These are phyloP conservation scores for Litchi chinensis DNA, from an alignment of 345 rosid species.

Conservation along the genomic window DNA sequence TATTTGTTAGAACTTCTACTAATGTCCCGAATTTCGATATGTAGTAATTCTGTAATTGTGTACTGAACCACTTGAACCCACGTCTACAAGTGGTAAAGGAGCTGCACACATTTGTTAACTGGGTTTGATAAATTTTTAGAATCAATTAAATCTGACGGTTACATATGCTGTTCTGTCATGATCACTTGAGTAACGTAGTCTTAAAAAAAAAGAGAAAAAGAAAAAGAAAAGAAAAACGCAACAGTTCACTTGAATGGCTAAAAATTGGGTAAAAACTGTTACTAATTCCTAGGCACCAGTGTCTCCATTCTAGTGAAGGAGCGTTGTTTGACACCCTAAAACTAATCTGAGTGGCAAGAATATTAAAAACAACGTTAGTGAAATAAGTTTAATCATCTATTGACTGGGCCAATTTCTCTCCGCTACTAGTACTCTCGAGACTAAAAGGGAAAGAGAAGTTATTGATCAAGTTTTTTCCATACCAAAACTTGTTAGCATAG, in stretches of 20 bases:
- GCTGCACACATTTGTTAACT: too few relatives aligned
- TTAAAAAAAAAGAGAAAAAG: too few relatives aligned
- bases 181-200: too few relatives aligned
- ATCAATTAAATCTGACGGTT: too few relatives aligned
- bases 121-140: too few relatives aligned
- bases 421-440: not conserved
- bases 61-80: too few relatives aligned
- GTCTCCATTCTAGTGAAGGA: not conserved
- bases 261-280: not conserved
- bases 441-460: not conserved
- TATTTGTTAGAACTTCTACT: too few relatives aligned
- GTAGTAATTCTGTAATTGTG: too few relatives aligned
- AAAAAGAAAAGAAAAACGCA: too few relatives aligned
- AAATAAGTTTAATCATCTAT: not conserved
- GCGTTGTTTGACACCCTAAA: not conserved
- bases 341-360: not conserved
- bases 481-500: not conserved
- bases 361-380: not conserved
- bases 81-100: too few relatives aligned
- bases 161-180: too few relatives aligned
- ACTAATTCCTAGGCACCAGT: not conserved
- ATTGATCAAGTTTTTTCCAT: constrained; percentile 4
- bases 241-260: not conserved
- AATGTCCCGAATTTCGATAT: too few relatives aligned
- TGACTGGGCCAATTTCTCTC: constrained; percentile 15